These are phyloP conservation scores for Phytophthora nicotianae DNA, from an alignment of 352 stramenopile genomes.

Conservation along the genomic window DNA sequence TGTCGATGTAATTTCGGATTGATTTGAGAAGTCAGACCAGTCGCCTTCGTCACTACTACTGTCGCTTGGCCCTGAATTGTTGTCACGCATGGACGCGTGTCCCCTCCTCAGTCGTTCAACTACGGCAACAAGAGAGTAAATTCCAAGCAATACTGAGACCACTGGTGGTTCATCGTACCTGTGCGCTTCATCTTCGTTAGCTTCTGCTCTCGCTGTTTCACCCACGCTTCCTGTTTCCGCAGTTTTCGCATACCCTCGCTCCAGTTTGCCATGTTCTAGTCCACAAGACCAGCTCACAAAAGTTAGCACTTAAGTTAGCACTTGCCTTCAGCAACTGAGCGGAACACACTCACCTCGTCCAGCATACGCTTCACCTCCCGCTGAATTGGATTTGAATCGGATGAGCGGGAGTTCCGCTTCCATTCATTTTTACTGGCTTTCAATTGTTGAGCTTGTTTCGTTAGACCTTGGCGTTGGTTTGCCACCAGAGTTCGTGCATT, in stretches of 20 bases:
- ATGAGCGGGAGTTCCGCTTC: slow-evolving; percentile 38
- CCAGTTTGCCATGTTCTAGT: slow-evolving; percentile 49
- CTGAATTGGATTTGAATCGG: slow-evolving; percentile 39
- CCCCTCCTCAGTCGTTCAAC: neutral
- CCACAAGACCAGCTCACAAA: no score
- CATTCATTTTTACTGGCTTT: slow-evolving; percentile 59
- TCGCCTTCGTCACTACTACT: slow-evolving; percentile 19
- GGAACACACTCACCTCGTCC: slow-evolving; percentile 42
- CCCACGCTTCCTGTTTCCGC: slow-evolving; percentile 53
- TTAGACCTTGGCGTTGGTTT: slow-evolving; percentile 56
- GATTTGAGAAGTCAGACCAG: slow-evolving; percentile 32
- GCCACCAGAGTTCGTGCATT: slow-evolving; percentile 49
- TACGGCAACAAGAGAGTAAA: neutral
- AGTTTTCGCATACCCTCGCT: slow-evolving; percentile 55
- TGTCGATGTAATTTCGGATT: slow-evolving; percentile 24
- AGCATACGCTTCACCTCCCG: slow-evolving; percentile 71
- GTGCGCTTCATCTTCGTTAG: slow-evolving; percentile 42
- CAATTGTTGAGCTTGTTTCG: slow-evolving; percentile 58
- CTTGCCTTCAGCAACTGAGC: neutral
- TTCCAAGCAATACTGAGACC: neutral
- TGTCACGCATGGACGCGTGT: neutral
- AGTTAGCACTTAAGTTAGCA: no score
- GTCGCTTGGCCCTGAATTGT: slow-evolving; percentile 19
- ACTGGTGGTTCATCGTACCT: slow-evolving; percentile 11
- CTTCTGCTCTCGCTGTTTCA: slow-evolving; percentile 54